phyloP scores from a whole-genome alignment of 768 basidiomycete species.

The Psilocybe cubensis region DNA sequence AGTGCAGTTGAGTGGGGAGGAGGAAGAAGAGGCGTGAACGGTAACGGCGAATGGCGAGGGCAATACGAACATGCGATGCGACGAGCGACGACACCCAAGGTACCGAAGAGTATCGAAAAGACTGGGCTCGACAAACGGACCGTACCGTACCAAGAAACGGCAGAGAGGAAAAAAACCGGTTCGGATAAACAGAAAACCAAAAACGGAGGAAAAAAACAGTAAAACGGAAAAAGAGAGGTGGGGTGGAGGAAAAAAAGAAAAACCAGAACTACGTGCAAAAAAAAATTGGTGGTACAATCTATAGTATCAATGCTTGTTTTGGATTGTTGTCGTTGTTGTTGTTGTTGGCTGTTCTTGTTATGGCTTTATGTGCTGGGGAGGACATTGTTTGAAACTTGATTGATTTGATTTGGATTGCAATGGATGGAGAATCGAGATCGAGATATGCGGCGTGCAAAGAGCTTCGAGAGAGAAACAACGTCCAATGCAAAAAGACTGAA shows the following conservation, averaged over 20 bases:
- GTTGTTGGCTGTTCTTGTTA: neutral
- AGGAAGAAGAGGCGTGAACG: neutral
- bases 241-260: neutral
- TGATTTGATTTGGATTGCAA: too few relatives aligned
- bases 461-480: neutral
- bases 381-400: too few relatives aligned
- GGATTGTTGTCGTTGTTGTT: neutral
- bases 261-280: neutral
- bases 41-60: too few relatives aligned
- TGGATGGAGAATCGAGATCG: neutral
- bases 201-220: neutral
- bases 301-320: constrained; percentile 3
- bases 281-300: constrained; percentile 2
- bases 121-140: too few relatives aligned
- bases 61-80: too few relatives aligned
- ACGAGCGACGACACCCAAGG: too few relatives aligned
- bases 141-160: neutral
- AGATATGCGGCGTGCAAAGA: neutral
- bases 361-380: neutral
- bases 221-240: neutral
- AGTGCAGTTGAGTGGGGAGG: neutral
- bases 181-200: neutral
- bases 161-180: too few relatives aligned
- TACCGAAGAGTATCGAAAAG: too few relatives aligned
- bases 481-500: neutral